These are phyloP conservation scores for Aspergillus sp. DNA, from an alignment of 2,329 filamentous ascomycete species.

Conservation along the genomic window DNA sequence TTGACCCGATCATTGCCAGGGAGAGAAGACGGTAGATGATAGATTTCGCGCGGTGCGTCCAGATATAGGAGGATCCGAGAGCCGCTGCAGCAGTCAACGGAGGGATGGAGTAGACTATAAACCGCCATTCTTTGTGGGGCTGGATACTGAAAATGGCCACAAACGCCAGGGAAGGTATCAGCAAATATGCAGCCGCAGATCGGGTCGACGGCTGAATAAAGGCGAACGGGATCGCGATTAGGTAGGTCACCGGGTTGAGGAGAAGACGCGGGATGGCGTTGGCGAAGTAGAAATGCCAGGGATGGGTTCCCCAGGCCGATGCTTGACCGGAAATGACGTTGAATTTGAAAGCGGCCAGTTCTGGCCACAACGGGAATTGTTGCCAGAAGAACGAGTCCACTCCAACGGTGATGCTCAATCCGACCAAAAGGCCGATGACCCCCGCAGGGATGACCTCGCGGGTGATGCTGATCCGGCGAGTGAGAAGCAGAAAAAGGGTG, in stretches of 20 bases:
- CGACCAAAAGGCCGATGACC: constrained; percentile 61
- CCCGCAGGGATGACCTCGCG: constrained; percentile 64
- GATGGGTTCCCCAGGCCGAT: constrained; percentile 81
- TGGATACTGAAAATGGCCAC: constrained; percentile 79
- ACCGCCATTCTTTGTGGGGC: constrained; percentile 94
- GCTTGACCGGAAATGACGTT: constrained; percentile 84
- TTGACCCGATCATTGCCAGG: constrained; percentile 57
- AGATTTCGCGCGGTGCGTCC: constrained; percentile 63
- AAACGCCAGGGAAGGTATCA: constrained; percentile 70
- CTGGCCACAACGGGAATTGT: constrained; percentile 75
- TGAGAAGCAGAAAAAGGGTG: constrained; percentile 62
- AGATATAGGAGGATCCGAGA: constrained; percentile 70
- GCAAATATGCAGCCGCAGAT: constrained; percentile 51
- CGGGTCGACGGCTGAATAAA: constrained; percentile 53
- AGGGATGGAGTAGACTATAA: constrained; percentile 86
- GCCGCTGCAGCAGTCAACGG: constrained; percentile 75
- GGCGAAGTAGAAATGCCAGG: constrained; percentile 82
- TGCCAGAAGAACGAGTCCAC: constrained; percentile 97
- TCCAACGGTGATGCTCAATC: constrained; percentile 67
- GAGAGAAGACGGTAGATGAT: constrained; percentile 56
- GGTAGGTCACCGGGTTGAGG: constrained; percentile 69
- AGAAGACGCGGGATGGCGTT: constrained; percentile 80
- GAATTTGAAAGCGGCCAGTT: constrained; percentile 84
- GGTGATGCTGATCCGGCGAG: constrained; percentile 53
- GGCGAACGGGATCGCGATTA: constrained; percentile 51